Percentiles rank a stretch among this genome's conserved stretches.
These are phyloP conservation scores for Cicer arietinum DNA, from an alignment of 306 rosid species.

Conservation along the genomic window DNA sequence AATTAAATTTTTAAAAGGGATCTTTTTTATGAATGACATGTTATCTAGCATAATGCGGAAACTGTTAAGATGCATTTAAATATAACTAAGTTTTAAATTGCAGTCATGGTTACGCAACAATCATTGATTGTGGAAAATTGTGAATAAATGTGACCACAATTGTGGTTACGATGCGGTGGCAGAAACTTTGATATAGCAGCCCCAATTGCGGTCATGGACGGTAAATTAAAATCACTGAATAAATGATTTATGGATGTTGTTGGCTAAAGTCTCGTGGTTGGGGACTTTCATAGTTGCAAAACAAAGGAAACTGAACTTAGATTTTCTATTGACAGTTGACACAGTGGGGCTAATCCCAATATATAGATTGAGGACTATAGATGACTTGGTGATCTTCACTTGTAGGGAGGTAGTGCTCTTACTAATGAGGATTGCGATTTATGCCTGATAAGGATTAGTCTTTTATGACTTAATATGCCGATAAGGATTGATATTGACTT, in stretches of 20 bases:
- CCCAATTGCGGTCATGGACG: neutral
- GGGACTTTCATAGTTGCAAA: conserved; percentile 1
- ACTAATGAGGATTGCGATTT: conserved; percentile 20
- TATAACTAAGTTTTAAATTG: neutral
- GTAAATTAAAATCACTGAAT: neutral
- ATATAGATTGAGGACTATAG: neutral
- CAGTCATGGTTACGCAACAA: too few species aligned
- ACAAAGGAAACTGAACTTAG: conserved; percentile 5
- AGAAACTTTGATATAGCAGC: neutral
- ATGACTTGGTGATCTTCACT: conserved; percentile 26
- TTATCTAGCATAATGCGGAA: conserved; percentile 11
- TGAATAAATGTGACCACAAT: neutral
- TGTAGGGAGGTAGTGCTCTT: neutral
- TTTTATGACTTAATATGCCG: conserved; percentile 18
- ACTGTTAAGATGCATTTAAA: conserved; percentile 38
- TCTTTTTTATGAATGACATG: neutral
- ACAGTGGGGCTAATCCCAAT: neutral
- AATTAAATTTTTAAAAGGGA: conserved; percentile 4
- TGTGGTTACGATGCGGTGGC: neutral
- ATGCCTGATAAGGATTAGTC: neutral
- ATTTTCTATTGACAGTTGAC: neutral
- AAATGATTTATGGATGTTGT: neutral
- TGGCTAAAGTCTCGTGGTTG: neutral
- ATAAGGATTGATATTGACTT: neutral
- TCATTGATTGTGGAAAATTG: neutral